Base-by-base conservation (phyloP, 2,329 filamentous ascomycete genomes). In the Chaetomium sp. region DNA sequence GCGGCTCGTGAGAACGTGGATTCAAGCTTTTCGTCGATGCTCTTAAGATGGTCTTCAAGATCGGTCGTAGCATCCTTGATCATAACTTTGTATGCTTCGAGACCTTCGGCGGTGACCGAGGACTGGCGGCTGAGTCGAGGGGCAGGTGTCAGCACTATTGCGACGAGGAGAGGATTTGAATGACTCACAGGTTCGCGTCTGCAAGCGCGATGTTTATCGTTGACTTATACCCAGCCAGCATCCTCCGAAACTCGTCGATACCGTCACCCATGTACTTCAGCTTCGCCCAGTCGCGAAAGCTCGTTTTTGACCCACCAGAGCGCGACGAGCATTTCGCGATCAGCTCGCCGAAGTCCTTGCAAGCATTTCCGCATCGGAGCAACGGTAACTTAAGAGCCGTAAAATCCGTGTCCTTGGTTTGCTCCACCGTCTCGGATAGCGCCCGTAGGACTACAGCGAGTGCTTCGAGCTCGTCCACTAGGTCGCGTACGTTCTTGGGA, bases 201-300 rank as follows among this genome's bases (percentile, higher is more conserved):
- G 65, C 68, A 27, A 76, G 67, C 14, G 72, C 71, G 65, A 75
- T 72, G 47, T 54, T 70, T 34, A 74, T 72, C 34, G 70, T 74
- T 48, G 68, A 63, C 57, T 73, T 74, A 59, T 75, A 75, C 47
- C 67, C 69, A 52, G 71, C 68, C 38, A 76, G 58, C 47, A 71
- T 59, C 45, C 67, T 58, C 47, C 65, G 67, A 57, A 75, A 75
- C 56, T 65, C 67, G 56, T 70, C 67, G 50, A 76, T 71, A 60
- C 74, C 65, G 43, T 73, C 68, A 40, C 70, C 71, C 68, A 75
- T 72, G 52, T 74, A 75, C 60, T 57, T 70, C 55, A 75, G 60
- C 59, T 67, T 72, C 6, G 71, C 71, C 74, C 71, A 75, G 61
- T 74, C 73, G 53, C 70, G 69, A 64, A 76, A 74, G 64, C 70